These are phyloP conservation scores for Ogataea pini DNA, from an alignment of 805 yeast genomes.

Conservation along the genomic window DNA sequence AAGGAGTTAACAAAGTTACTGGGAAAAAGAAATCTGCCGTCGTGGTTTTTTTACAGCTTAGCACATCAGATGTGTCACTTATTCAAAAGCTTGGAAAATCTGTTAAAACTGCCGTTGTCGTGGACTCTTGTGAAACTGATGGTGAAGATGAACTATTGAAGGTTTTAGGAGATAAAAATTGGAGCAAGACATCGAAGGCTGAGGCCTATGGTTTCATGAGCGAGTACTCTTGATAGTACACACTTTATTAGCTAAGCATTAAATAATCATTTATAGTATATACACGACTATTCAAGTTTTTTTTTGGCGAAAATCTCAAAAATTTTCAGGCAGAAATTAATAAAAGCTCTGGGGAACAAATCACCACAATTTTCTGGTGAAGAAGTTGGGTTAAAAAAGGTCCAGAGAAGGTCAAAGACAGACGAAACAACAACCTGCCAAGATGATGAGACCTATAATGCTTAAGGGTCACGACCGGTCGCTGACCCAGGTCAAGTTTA, in stretches of 20 bases:
- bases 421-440: slow-evolving; percentile 11
- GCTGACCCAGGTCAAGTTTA: slow-evolving; percentile 91
- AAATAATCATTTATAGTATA: neutral
- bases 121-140: neutral
- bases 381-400: neutral
- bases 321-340: slow-evolving; percentile 6
- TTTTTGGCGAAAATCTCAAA: slow-evolving; percentile 7
- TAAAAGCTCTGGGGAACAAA: slow-evolving; percentile 6
- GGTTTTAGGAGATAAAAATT: neutral
- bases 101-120: neutral
- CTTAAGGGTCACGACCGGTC: slow-evolving; percentile 97
- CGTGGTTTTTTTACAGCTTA: neutral
- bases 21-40: neutral
- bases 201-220: slow-evolving; percentile 2
- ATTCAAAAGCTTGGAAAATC: neutral
- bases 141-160: neutral
- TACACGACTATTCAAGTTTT: slow-evolving; percentile 4
- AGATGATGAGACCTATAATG: slow-evolving; percentile 63
- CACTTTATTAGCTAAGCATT: neutral
- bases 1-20: neutral
- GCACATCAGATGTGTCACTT: neutral
- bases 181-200: neutral
- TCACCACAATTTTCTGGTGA: slow-evolving; percentile 1
- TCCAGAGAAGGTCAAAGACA: neutral
- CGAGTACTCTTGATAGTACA: neutral